phyloP scores from a whole-genome alignment of 345 rosid genomes.

The Sonneratia caseolaris region DNA sequence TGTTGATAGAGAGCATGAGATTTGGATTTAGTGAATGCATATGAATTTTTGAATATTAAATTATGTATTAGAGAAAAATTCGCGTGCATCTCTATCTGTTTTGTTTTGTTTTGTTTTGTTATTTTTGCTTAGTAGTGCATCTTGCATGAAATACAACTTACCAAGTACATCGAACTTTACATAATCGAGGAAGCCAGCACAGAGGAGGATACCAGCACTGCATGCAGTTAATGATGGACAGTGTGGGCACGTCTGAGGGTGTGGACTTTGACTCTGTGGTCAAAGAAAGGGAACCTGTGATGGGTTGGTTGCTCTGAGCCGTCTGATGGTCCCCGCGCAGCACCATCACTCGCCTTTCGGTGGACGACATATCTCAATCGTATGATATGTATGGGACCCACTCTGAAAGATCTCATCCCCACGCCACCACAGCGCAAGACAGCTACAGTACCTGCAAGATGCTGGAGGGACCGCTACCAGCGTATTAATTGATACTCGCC shows the following conservation, averaged over 20 bases:
- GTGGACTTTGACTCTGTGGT: background rate
- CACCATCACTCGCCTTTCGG: background rate
- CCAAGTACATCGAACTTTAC: no score
- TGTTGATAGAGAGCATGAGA: no score
- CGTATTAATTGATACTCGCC: background rate
- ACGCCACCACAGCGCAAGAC: background rate
- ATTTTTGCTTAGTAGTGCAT: no score
- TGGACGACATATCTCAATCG: conserved; percentile 6
- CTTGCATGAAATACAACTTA: no score
- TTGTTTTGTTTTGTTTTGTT: no score
- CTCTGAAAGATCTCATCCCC: background rate
- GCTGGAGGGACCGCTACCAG: background rate
- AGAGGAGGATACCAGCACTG: no score
- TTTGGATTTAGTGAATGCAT: no score
- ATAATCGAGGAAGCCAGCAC: no score
- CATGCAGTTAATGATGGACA: no score
- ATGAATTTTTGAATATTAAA: no score
- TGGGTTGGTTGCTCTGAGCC: conserved; percentile 5
- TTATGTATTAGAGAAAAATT: no score
- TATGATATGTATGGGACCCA: conserved; percentile 2
- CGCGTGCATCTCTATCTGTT: no score
- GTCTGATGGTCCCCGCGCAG: conserved; percentile 11
- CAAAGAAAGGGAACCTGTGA: background rate
- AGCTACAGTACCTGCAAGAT: background rate
- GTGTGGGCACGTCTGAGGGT: background rate